Evolutionary conservation across 345 rosid genomes (phyloP).

Genomic region (Garcia nutans): DNA sequence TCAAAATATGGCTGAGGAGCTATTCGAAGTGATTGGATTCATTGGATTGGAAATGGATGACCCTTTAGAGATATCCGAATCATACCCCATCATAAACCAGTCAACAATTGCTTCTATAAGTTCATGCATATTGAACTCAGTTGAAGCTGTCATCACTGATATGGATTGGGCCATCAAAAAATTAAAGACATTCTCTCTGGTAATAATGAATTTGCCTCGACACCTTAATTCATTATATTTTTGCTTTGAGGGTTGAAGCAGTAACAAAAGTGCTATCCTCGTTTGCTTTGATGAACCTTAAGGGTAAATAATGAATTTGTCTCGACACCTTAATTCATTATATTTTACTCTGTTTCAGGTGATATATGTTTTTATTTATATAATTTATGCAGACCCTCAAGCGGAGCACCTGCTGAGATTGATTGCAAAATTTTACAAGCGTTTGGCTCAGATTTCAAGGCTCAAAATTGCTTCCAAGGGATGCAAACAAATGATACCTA

Average conservation of each 20-base stretch:
- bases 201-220: too few relatives aligned
- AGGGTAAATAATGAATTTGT: conserved; percentile 43
- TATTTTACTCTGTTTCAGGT: conserved; percentile 15
- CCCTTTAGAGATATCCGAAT: conserved; percentile 38
- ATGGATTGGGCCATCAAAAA: conserved; percentile 71
- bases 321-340: conserved; percentile 5
- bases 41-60: conserved; percentile 34
- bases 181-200: conserved; percentile 43
- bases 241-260: conserved; percentile 59
- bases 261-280: conserved; percentile 58
- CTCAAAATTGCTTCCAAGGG: conserved; percentile 74
- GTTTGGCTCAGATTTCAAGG: conserved; percentile 70
- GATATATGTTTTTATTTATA: background rate
- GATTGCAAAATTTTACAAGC: conserved; percentile 63
- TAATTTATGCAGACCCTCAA: conserved; percentile 54
- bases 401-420: conserved; percentile 65
- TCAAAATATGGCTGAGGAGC: conserved; percentile 49
- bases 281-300: conserved; percentile 67
- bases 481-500: conserved; percentile 67
- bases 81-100: conserved; percentile 49
- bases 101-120: conserved; percentile 47
- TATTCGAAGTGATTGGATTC: conserved; percentile 42
- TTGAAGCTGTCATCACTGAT: conserved; percentile 50
- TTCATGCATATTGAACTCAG: conserved; percentile 51
- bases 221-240: too few relatives aligned